Conservation (phyloP, 768 basidiomycete genomes). For the Leccinum variicolor region DNA sequence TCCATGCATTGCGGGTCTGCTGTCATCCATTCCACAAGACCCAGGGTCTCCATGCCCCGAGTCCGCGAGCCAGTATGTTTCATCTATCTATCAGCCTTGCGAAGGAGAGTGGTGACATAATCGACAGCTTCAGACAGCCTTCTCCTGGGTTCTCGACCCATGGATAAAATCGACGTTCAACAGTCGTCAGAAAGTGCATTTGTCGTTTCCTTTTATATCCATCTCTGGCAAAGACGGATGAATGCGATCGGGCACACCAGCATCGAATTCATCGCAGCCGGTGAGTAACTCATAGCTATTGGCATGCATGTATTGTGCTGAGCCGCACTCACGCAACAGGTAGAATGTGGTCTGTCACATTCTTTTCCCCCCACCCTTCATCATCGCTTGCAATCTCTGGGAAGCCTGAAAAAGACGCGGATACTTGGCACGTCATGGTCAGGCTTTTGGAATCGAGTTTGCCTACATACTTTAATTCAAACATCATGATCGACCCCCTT, state of each 20-base stretch:
- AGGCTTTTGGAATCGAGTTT: constrained; percentile 24
- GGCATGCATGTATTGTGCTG: background rate
- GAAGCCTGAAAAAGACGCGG: constrained; percentile 6
- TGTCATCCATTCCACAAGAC: constrained; percentile 21
- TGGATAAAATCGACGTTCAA: constrained; percentile 51
- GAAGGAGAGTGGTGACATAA: background rate
- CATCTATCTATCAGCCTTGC: constrained; percentile 11
- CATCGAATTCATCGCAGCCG: constrained; percentile 63
- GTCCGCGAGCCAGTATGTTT: constrained; percentile 14
- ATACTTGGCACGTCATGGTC: constrained; percentile 43
- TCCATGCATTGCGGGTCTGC: constrained; percentile 25
- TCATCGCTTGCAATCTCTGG: background rate
- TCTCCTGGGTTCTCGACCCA: constrained; percentile 37
- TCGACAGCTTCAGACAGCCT: constrained; percentile 34
- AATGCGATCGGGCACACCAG: constrained; percentile 51
- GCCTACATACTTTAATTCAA: constrained; percentile 18
- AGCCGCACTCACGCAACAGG: constrained; percentile 5
- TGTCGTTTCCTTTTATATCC: constrained; percentile 46
- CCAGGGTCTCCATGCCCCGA: constrained; percentile 17
- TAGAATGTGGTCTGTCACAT: constrained; percentile 25
- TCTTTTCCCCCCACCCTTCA: constrained; percentile 12
- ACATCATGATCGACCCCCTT: constrained; percentile 7
- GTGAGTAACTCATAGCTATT: background rate
- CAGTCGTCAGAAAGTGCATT: constrained; percentile 40
- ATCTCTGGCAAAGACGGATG: constrained; percentile 68